Percentiles rank a stretch among this genome's conserved stretches.
phyloP scores from a whole-genome alignment of 1,284 basidiomycete species.

The Ceratobasidium sp. region DNA sequence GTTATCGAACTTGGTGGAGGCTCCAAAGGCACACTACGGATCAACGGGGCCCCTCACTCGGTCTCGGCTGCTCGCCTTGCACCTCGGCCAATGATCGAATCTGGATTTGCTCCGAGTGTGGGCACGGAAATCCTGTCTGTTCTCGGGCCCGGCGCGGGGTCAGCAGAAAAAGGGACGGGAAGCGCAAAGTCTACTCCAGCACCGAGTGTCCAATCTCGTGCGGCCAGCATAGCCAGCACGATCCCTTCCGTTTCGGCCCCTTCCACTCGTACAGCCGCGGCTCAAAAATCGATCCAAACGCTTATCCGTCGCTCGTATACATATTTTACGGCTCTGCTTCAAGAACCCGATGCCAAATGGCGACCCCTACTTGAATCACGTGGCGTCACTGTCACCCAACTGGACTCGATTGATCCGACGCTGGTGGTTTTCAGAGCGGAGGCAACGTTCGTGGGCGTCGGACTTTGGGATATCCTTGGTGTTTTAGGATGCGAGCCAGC shows the following conservation, averaged over 20 bases:
- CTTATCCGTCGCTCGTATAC: slow-evolving; percentile 94
- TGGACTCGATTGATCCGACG: slow-evolving; percentile 97
- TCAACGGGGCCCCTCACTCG: slow-evolving; percentile 81
- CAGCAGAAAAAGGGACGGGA: background rate
- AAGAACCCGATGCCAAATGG: slow-evolving; percentile 99
- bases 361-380: slow-evolving; percentile 75
- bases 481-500: slow-evolving; percentile 86
- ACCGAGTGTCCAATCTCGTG: slow-evolving; percentile 20
- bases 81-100: slow-evolving; percentile 48
- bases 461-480: slow-evolving; percentile 95
- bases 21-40: slow-evolving; percentile 71
- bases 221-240: slow-evolving; percentile 29
- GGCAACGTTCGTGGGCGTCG: slow-evolving; percentile 95
- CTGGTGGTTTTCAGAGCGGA: slow-evolving; percentile 96
- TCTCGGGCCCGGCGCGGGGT: background rate
- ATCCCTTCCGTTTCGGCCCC: background rate
- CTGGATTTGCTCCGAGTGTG: slow-evolving; percentile 15
- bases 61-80: slow-evolving; percentile 59
- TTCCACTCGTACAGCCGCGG: slow-evolving; percentile 61
- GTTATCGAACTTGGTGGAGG: slow-evolving; percentile 79
- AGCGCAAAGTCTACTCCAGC: slow-evolving; percentile 7
- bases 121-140: slow-evolving; percentile 3
- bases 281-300: slow-evolving; percentile 79
- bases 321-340: slow-evolving; percentile 95
- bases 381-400: slow-evolving; percentile 92